Evolutionary conservation across 2,329 filamentous ascomycete genomes (phyloP).

Genomic region (Arthroderma sp.): DNA sequence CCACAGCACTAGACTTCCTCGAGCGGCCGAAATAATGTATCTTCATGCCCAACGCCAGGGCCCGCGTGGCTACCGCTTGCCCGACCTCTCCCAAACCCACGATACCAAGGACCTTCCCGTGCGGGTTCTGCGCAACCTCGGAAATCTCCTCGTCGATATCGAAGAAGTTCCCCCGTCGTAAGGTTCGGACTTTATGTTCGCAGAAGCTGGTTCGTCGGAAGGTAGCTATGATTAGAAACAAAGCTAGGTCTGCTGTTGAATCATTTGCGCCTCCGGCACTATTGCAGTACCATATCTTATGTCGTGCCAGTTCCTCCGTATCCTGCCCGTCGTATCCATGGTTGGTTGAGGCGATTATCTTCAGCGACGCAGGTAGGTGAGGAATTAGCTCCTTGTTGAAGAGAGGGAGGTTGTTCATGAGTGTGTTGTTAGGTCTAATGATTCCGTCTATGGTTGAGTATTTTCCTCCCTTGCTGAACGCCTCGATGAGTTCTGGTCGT

Average conservation of each 20-base stretch:
- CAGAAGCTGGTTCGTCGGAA: conserved; percentile 13
- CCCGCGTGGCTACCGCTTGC: conserved; percentile 9
- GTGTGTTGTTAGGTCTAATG: conserved; percentile 11
- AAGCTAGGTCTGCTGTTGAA: conserved; percentile 13
- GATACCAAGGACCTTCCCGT: conserved; percentile 13
- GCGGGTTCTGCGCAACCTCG: conserved; percentile 9
- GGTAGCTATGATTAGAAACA: conserved; percentile 14
- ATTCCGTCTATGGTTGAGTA: conserved; percentile 14
- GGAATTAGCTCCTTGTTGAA: conserved; percentile 13
- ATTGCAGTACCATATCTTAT: conserved; percentile 15
- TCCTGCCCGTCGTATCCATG: conserved; percentile 15
- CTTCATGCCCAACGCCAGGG: conserved; percentile 13
- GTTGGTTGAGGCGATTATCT: conserved; percentile 13
- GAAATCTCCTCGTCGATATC: conserved; percentile 8
- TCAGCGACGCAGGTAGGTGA: conserved; percentile 11
- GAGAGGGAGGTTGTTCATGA: conserved; percentile 6
- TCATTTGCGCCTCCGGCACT: conserved; percentile 13
- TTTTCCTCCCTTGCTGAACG: conserved; percentile 9
- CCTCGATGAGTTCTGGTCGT: conserved; percentile 11
- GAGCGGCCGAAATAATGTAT: conserved; percentile 14
- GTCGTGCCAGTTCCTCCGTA: conserved; percentile 12
- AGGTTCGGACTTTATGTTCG: conserved; percentile 10
- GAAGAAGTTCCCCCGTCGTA: conserved; percentile 11
- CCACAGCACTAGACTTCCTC: conserved; percentile 7
- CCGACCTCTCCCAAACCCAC: conserved; percentile 15